Evolutionary conservation across 225 moss, liverwort and hornwort species (phyloP), one percentile per base, ranked within the genome.

Genomic region (Neckera pumila): DNA sequence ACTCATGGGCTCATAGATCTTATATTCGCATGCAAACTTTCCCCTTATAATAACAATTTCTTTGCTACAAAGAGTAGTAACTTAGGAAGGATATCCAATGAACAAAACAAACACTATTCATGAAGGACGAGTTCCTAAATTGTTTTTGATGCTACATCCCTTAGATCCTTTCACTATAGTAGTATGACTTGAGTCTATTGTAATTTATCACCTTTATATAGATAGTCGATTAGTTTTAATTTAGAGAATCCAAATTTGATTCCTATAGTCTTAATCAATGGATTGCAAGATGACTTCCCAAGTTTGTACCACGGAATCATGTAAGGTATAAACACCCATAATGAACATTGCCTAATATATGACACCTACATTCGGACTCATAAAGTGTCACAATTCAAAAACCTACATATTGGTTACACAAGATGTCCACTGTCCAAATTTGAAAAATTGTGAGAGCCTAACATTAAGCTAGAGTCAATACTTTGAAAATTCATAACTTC

Each of bases 401-500:
- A 26, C 4, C 3, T 3, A 73, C 2, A 45, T 18, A 73, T 31
- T 47, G 18, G 31, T 18, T 47, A 11, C 18, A 7, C 2, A 31
- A 47, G 12, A 47, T 49, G 7, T 0, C 5, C 9, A 31, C 19
- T 30, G 19, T 17, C 12, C 5, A 47, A 74, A 31, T 1, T 1
- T 31, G 11, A 74, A 47, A 18, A 2, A 2, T 0, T 31, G 2
- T 12, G 2, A 43, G 10, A 43, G 26, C n/a, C n/a, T n/a, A n/a
- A n/a, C 9, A 31, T 74, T 2, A 4, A 12, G 0, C 7, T 6
- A 18, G 1, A 30, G 0, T 31, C 31, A 31, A 12, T 49, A 45
- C 45, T 47, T 74, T 47, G 2, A 47, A 47, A 47, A 19, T 74
- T 31, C 47, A 33, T 12, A 49, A 47, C 4, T 19, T 19, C 19